These are phyloP conservation scores for Cladophialophora psammophila DNA, from an alignment of 2,329 filamentous ascomycete genomes.

Conservation along the genomic window DNA sequence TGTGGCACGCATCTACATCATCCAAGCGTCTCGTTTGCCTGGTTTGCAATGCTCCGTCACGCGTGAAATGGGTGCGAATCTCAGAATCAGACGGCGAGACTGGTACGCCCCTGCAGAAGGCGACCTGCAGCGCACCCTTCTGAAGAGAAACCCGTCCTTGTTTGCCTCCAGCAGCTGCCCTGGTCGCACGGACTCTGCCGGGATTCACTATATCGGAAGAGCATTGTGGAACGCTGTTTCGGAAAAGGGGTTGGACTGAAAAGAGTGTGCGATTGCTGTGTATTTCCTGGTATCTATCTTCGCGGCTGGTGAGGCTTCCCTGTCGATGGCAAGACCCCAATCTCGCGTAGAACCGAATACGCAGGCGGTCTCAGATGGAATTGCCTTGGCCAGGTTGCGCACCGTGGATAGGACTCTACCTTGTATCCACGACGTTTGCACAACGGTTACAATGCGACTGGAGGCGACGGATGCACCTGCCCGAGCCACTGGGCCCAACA, in stretches of 20 bases:
- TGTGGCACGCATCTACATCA: background rate
- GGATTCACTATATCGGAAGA: conserved; percentile 4
- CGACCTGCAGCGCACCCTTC: background rate
- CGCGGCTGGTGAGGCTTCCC: background rate
- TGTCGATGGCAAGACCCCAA: conserved; percentile 3
- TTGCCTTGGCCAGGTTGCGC: conserved; percentile 7
- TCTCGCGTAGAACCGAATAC: conserved; percentile 15
- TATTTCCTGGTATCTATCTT: too few species aligned
- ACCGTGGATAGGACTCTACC: background rate
- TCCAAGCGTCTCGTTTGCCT: background rate
- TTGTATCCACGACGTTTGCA: conserved; percentile 13
- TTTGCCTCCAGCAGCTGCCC: conserved; percentile 9
- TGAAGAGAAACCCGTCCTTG: background rate
- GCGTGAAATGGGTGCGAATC: conserved; percentile 1
- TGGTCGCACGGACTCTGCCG: background rate
- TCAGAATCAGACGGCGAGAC: background rate
- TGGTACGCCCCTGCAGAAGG: background rate
- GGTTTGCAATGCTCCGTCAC: conserved; percentile 4
- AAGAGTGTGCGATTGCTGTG: background rate
- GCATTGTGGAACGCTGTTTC: conserved; percentile 1
- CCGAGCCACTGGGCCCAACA: conserved; percentile 31
- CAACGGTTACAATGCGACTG: conserved; percentile 26
- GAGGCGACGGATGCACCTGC: conserved; percentile 34
- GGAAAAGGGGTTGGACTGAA: background rate
- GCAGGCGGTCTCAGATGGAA: conserved; percentile 14